Percentiles rank a stretch among this genome's conserved stretches.
phyloP scores from a whole-genome alignment of 2,329 filamentous ascomycete genomes.

The Hypoxylon sp. region DNA sequence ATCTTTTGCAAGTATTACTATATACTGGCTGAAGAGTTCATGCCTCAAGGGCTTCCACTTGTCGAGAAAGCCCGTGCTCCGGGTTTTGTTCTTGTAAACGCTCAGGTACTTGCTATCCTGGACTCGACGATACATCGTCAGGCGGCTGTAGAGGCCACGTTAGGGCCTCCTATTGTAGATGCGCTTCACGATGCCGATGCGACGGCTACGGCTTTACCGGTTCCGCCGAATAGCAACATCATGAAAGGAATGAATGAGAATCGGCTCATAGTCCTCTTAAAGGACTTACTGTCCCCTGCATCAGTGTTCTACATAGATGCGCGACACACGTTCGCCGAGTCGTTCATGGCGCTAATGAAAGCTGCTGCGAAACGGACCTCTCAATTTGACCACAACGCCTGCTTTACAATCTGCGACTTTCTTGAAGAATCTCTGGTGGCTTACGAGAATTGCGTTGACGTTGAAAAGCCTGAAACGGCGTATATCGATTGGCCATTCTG shows the following conservation, averaged over 20 bases:
- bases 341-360: slow-evolving; percentile 80
- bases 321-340: slow-evolving; percentile 79
- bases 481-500: slow-evolving; percentile 86
- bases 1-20: slow-evolving; percentile 92
- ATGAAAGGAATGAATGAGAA: slow-evolving; percentile 90
- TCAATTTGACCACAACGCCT: slow-evolving; percentile 83
- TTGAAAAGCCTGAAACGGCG: slow-evolving; percentile 53
- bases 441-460: slow-evolving; percentile 62
- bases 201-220: slow-evolving; percentile 71
- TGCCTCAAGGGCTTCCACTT: slow-evolving; percentile 68
- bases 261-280: slow-evolving; percentile 82
- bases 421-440: slow-evolving; percentile 83
- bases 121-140: slow-evolving; percentile 88
- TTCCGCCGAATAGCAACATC: slow-evolving; percentile 74
- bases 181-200: slow-evolving; percentile 71
- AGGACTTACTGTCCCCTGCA: slow-evolving; percentile 76
- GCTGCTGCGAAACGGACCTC: slow-evolving; percentile 81
- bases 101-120: slow-evolving; percentile 82
- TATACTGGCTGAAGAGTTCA: slow-evolving; percentile 80
- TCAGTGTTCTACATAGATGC: slow-evolving; percentile 57
- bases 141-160: slow-evolving; percentile 63
- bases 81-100: slow-evolving; percentile 83
- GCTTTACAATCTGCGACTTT: slow-evolving; percentile 92
- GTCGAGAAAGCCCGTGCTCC: slow-evolving; percentile 75
- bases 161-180: slow-evolving; percentile 61